A percentile compares a stretch with the other conserved stretches of the same genome.
phyloP scores from a whole-genome alignment of 1,284 basidiomycete genomes.

The Ustilago xerochloae region DNA sequence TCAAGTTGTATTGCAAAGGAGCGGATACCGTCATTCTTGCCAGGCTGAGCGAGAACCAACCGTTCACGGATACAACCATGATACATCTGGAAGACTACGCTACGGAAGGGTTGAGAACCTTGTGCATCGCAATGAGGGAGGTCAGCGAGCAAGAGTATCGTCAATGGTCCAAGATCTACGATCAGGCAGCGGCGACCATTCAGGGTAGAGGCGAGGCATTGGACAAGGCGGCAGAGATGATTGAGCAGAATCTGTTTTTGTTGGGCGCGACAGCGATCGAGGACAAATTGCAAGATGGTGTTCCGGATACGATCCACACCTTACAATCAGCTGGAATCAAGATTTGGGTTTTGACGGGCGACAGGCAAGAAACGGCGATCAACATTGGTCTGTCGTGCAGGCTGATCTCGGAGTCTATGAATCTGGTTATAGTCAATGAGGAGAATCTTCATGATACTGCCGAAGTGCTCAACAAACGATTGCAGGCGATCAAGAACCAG shows the following conservation, averaged over 20 bases:
- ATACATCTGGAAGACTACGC: slow-evolving; percentile 84
- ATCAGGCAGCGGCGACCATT: slow-evolving; percentile 90
- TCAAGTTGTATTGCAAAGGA: slow-evolving; percentile 96
- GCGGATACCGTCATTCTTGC: slow-evolving; percentile 87
- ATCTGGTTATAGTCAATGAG: slow-evolving; percentile 91
- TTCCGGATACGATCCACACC: slow-evolving; percentile 97
- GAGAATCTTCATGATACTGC: slow-evolving; percentile 83
- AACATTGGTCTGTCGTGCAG: slow-evolving; percentile 98
- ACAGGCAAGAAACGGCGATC: slow-evolving; percentile 98
- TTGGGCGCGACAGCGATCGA: slow-evolving; percentile 98
- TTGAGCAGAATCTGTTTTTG: slow-evolving; percentile 91
- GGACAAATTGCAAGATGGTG: slow-evolving; percentile 97
- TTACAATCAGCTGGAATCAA: slow-evolving; percentile 98
- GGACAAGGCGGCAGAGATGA: slow-evolving; percentile 92
- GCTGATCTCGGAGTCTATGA: slow-evolving; percentile 98
- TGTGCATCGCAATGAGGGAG: slow-evolving; percentile 94
- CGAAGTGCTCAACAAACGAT: slow-evolving; percentile 86
- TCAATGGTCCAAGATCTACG: slow-evolving; percentile 87
- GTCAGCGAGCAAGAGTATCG: slow-evolving; percentile 89
- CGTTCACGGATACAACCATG: slow-evolving; percentile 86
- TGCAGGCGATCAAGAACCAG: slow-evolving; percentile 92
- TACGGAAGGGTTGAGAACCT: slow-evolving; percentile 92
- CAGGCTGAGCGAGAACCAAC: slow-evolving; percentile 72
- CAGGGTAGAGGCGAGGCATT: slow-evolving; percentile 92
- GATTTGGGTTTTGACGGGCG: slow-evolving; percentile 98